phyloP scores from a whole-genome alignment of 176 grass and related monocot species.

The Carex littledalei region DNA sequence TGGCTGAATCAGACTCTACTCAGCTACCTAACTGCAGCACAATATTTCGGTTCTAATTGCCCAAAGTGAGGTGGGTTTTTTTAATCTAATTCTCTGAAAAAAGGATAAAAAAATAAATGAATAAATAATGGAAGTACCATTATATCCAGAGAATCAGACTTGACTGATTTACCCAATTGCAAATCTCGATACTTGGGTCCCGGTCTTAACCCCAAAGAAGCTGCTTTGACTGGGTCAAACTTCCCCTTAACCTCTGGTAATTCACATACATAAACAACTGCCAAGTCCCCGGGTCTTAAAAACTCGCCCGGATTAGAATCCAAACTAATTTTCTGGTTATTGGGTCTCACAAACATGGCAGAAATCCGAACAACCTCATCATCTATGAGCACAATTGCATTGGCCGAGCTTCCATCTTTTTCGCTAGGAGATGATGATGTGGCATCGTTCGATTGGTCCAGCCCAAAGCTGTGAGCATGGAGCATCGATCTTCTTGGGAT shows the following conservation, averaged over 20 bases:
- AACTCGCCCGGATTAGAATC: constrained; percentile 18
- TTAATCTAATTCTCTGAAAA: neutral
- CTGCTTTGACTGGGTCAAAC: constrained; percentile 84
- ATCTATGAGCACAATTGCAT: constrained; percentile 63
- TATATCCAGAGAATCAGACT: constrained; percentile 51
- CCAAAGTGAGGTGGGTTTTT: neutral
- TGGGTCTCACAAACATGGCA: constrained; percentile 72
- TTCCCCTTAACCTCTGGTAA: constrained; percentile 93
- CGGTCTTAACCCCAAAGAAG: constrained; percentile 53
- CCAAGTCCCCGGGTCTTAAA: constrained; percentile 71
- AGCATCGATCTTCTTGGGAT: constrained; percentile 93
- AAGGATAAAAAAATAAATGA: neutral
- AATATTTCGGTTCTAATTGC: neutral
- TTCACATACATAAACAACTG: constrained; percentile 90
- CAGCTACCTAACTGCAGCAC: neutral
- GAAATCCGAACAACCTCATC: constrained; percentile 90
- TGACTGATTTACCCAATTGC: constrained; percentile 88
- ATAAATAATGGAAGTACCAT: constrained; percentile 44
- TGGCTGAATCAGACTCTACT: neutral
- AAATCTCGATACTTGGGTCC: constrained; percentile 85
- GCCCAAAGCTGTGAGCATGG: constrained; percentile 85
- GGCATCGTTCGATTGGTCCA: constrained; percentile 24
- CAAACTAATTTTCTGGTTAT: constrained; percentile 25
- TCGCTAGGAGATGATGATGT: constrained; percentile 24
- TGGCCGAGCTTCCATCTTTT: constrained; percentile 21